Evolutionary conservation across 192 early-diverging fungal genomes (phyloP).

Genomic region (Funneliformis geosporum): DNA sequence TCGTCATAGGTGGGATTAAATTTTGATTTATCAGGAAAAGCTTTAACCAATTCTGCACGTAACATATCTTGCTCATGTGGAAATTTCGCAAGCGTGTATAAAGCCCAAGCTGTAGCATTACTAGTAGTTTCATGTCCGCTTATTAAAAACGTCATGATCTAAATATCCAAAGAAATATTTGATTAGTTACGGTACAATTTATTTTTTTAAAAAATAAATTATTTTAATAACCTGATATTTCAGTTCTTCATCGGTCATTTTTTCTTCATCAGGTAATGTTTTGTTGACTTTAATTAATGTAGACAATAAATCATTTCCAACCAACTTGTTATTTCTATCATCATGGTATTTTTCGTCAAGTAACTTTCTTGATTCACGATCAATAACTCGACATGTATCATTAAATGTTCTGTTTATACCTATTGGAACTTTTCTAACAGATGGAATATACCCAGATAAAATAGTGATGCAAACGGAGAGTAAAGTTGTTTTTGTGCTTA

Average conservation of each 20-base stretch:
- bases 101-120: conserved; percentile 51
- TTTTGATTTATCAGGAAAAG: conserved; percentile 27
- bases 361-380: conserved; percentile 39
- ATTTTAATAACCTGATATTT: conserved; percentile 40
- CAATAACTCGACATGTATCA: conserved; percentile 34
- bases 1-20: conserved; percentile 44
- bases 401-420: conserved; percentile 24
- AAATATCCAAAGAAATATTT: not conserved
- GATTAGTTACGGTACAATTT: not conserved
- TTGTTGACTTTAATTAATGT: conserved; percentile 47
- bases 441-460: conserved; percentile 36
- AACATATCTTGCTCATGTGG: conserved; percentile 46
- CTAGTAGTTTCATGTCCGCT: conserved; percentile 64
- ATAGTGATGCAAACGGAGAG: conserved; percentile 25
- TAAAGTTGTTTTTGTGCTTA: conserved; percentile 31
- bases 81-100: conserved; percentile 51
- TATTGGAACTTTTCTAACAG: conserved; percentile 32
- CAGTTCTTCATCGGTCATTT: conserved; percentile 46
- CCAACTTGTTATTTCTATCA: conserved; percentile 14
- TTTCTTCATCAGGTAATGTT: conserved; percentile 40
- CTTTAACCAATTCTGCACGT: conserved; percentile 18
- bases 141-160: conserved; percentile 15
- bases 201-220: not conserved
- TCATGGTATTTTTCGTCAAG: conserved; percentile 41
- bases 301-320: conserved; percentile 47